Evolutionary conservation across 768 basidiomycete genomes (phyloP).

Genomic region (Kwoniella botswanensis): DNA sequence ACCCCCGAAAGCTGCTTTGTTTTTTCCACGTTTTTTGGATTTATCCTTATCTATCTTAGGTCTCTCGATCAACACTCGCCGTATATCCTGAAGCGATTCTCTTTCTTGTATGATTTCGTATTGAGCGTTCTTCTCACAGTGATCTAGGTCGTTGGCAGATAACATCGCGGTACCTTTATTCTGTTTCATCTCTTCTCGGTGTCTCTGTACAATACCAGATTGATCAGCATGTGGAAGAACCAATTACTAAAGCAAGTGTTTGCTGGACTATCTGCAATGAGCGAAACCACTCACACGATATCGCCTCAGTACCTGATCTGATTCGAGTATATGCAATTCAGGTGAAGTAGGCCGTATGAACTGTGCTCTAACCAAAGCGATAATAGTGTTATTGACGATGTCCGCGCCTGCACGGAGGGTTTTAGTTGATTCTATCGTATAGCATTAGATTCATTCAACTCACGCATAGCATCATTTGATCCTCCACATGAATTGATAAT

Average conservation of each 20-base stretch:
- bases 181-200: constrained; percentile 12
- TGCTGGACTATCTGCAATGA: too few relatives aligned
- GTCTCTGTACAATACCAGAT: background rate
- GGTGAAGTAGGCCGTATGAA: constrained; percentile 36
- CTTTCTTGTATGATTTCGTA: constrained; percentile 32
- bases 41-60: constrained; percentile 32
- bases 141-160: constrained; percentile 21
- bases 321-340: constrained; percentile 33
- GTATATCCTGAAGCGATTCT: constrained; percentile 26
- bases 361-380: constrained; percentile 32
- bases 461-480: constrained; percentile 66
- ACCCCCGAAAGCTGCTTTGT: background rate
- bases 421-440: background rate
- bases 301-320: constrained; percentile 34
- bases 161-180: constrained; percentile 22
- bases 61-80: constrained; percentile 31
- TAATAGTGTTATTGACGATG: constrained; percentile 23
- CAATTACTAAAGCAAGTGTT: background rate
- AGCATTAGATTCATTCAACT: constrained; percentile 18
- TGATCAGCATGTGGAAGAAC: background rate
- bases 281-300: constrained; percentile 24
- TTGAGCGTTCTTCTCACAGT: constrained; percentile 21
- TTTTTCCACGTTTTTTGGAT: constrained; percentile 56
- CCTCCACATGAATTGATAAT: constrained; percentile 64
- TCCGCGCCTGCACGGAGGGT: constrained; percentile 14